These are phyloP conservation scores for Cetradonia linearis DNA, from an alignment of 495 filamentous ascomycete genomes.

Conservation along the genomic window DNA sequence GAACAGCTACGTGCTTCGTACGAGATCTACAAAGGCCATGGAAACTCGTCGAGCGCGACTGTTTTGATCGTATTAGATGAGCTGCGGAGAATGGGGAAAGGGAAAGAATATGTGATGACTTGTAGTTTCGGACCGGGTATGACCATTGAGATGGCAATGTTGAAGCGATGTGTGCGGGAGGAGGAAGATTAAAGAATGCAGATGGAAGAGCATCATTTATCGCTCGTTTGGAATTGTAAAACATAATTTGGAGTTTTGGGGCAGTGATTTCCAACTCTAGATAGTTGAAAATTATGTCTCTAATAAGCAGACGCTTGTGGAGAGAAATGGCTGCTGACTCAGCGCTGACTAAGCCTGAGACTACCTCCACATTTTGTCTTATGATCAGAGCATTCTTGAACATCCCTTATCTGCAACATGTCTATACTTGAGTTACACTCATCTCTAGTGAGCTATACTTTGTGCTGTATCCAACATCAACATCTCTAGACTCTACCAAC, in stretches of 20 bases:
- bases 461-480: background rate
- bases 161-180: slow-evolving; percentile 1
- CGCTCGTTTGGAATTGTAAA: background rate
- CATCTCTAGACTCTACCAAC: background rate
- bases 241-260: too few species aligned
- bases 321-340: too few species aligned
- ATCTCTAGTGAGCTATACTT: too few species aligned
- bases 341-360: too few species aligned
- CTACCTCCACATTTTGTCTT: too few species aligned
- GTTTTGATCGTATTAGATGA: slow-evolving; percentile 11
- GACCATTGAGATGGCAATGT: slow-evolving; percentile 11
- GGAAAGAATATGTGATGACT: slow-evolving; percentile 3
- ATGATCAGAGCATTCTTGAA: too few species aligned
- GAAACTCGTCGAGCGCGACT: slow-evolving; percentile 10
- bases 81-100: slow-evolving; percentile 7
- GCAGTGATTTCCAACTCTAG: too few species aligned
- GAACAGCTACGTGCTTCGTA: slow-evolving; percentile 10
- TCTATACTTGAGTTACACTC: too few species aligned
- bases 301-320: too few species aligned
- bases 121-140: slow-evolving; percentile 11
- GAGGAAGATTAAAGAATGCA: background rate
- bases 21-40: slow-evolving; percentile 3
- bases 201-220: background rate
- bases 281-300: too few species aligned
- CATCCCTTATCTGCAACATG: too few species aligned